Evolutionary conservation across 176 grass and related monocot species (phyloP).

Genomic region (Leersia perrieri): DNA sequence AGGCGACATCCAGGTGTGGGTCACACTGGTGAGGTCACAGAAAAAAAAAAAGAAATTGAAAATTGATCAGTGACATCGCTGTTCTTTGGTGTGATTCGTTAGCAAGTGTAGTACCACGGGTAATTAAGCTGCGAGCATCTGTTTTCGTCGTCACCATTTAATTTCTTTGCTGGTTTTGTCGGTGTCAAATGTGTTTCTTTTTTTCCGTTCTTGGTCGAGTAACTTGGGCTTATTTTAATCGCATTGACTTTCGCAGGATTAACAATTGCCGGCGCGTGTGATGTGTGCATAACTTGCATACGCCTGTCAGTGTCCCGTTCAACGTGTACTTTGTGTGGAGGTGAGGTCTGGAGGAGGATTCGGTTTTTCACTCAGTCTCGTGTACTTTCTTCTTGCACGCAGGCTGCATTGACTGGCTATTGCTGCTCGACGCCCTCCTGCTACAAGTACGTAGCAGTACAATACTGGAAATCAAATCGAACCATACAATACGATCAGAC

Average conservation of each 20-base stretch:
- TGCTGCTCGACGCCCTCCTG: not conserved
- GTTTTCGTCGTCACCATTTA: not conserved
- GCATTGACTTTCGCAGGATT: constrained; percentile 28
- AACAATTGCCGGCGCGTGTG: constrained; percentile 8
- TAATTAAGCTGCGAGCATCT: constrained; percentile 6
- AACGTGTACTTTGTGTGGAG: not conserved
- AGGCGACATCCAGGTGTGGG: not conserved
- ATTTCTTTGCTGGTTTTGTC: constrained; percentile 11
- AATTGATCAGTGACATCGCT: not conserved
- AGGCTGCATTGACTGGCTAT: not conserved
- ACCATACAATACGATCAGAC: not conserved
- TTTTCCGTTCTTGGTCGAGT: not conserved
- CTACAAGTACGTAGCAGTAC: not conserved
- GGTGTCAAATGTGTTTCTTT: not conserved
- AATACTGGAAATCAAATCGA: not conserved
- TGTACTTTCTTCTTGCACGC: not conserved
- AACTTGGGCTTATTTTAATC: not conserved
- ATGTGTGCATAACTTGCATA: not conserved
- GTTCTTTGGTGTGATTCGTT: not conserved
- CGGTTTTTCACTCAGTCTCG: not conserved
- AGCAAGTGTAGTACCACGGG: not conserved
- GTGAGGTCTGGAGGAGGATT: too few species aligned
- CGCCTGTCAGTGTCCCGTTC: not conserved
- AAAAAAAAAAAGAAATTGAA: not conserved
- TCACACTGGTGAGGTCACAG: constrained; percentile 7